Percentiles rank a stretch among this genome's conserved stretches.
phyloP scores from a whole-genome alignment of 23 red algal species.

The Chondrus crispus region DNA sequence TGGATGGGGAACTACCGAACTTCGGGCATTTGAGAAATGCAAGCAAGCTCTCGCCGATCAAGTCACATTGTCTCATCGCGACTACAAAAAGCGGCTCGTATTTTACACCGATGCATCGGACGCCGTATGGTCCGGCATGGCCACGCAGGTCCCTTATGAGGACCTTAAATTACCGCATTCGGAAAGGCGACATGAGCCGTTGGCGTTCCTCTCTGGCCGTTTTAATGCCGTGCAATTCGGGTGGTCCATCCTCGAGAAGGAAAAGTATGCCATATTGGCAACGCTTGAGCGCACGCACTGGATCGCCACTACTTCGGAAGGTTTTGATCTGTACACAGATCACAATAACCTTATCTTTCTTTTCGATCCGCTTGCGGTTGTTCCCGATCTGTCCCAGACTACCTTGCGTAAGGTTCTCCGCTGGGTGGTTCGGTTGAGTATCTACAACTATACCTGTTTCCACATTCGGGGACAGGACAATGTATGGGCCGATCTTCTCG shows the following conservation, averaged over 20 bases:
- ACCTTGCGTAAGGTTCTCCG: neutral
- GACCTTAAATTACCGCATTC: neutral
- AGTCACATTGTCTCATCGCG: neutral
- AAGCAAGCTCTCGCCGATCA: slow-evolving; percentile 6
- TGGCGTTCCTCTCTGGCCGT: neutral
- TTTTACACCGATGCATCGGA: slow-evolving; percentile 2
- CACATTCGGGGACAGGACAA: neutral
- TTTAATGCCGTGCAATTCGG: neutral
- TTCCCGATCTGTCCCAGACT: neutral
- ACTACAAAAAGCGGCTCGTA: neutral
- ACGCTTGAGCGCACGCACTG: neutral
- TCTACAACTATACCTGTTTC: neutral
- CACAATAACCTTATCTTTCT: neutral
- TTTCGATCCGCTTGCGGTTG: neutral
- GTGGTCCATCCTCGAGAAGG: neutral
- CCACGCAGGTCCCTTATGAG: neutral
- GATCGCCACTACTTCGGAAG: neutral
- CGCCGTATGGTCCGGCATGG: neutral
- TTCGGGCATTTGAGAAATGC: neutral
- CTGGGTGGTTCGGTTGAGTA: neutral
- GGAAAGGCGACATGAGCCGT: neutral
- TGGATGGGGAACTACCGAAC: neutral
- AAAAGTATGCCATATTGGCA: neutral
- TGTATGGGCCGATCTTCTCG: neutral
- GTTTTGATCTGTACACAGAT: neutral